Evolutionary conservation across 495 filamentous ascomycete genomes (phyloP).

Genomic region (Trypethelium eluteriae): DNA sequence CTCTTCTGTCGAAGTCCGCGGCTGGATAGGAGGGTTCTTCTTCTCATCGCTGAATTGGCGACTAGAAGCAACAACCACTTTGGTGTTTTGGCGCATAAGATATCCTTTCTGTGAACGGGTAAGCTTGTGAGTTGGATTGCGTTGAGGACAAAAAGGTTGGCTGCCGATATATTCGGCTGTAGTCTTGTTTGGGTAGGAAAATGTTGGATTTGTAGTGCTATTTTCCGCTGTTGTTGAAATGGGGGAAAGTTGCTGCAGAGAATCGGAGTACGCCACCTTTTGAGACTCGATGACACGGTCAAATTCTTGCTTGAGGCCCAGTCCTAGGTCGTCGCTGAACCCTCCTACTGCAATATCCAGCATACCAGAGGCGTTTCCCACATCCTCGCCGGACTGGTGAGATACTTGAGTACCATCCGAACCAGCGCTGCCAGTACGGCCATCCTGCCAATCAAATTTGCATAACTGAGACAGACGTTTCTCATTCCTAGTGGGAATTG

Average conservation of each 20-base stretch:
- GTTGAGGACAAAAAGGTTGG: slow-evolving; percentile 28
- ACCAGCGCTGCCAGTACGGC: slow-evolving; percentile 37
- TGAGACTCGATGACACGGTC: slow-evolving; percentile 91
- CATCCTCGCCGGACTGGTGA: neutral
- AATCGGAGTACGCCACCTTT: slow-evolving; percentile 63
- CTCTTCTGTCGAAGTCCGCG: slow-evolving; percentile 46
- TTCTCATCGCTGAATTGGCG: slow-evolving; percentile 42
- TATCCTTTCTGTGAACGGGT: slow-evolving; percentile 79
- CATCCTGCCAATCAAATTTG: slow-evolving; percentile 49
- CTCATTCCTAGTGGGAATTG: slow-evolving; percentile 26
- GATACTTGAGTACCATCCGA: slow-evolving; percentile 14
- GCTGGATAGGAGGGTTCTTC: slow-evolving; percentile 17
- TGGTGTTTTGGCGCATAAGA: slow-evolving; percentile 97
- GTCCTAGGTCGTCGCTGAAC: slow-evolving; percentile 54
- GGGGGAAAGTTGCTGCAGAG: neutral
- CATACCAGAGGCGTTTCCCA: slow-evolving; percentile 6
- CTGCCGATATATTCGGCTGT: slow-evolving; percentile 24
- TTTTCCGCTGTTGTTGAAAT: neutral
- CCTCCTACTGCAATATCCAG: slow-evolving; percentile 61
- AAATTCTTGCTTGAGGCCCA: slow-evolving; percentile 86
- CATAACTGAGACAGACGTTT: slow-evolving; percentile 54
- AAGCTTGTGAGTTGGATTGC: slow-evolving; percentile 29
- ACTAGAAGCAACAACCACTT: slow-evolving; percentile 83
- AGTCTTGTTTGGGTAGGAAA: slow-evolving; percentile 7
- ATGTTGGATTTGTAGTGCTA: neutral